Evolutionary conservation across 306 rosid genomes (phyloP).

Genomic region (Trichosanthes cucumerina): DNA sequence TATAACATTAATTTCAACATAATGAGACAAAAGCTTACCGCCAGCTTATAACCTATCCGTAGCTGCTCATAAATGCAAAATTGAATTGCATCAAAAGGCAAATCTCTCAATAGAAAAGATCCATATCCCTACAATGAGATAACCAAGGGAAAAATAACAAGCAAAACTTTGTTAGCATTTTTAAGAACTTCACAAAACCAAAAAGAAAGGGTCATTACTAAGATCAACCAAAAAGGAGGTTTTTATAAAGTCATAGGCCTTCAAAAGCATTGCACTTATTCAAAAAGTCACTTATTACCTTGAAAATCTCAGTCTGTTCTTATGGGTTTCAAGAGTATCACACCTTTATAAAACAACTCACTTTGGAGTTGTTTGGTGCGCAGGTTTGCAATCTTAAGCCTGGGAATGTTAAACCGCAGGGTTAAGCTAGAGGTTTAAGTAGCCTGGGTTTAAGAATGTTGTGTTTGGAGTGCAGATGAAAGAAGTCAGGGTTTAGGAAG

Average conservation of each 20-base stretch:
- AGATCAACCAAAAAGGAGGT: background rate
- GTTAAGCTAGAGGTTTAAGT: too few relatives aligned
- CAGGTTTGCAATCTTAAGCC: too few relatives aligned
- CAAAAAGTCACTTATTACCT: background rate
- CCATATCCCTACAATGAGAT: slow-evolving; percentile 65
- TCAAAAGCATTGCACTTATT: background rate
- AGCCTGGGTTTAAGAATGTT: too few relatives aligned
- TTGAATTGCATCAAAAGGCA: slow-evolving; percentile 93
- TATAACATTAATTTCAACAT: background rate
- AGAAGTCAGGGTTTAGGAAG: too few relatives aligned
- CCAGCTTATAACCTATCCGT: slow-evolving; percentile 71
- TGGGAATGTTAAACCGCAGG: too few relatives aligned
- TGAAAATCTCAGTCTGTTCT: background rate
- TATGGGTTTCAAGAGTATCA: background rate
- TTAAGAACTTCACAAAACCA: background rate
- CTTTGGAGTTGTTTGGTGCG: too few relatives aligned
- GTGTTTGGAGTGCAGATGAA: too few relatives aligned
- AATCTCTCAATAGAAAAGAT: slow-evolving; percentile 74
- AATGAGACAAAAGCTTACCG: slow-evolving; percentile 39
- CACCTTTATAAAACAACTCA: background rate
- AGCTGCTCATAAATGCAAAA: slow-evolving; percentile 94
- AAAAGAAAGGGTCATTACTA: background rate
- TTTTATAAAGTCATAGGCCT: background rate
- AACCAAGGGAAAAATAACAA: slow-evolving; percentile 5
- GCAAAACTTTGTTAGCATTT: background rate